Conservation (phyloP, 192 early-diverging fungal species). For the Coemansia sp. region DNA sequence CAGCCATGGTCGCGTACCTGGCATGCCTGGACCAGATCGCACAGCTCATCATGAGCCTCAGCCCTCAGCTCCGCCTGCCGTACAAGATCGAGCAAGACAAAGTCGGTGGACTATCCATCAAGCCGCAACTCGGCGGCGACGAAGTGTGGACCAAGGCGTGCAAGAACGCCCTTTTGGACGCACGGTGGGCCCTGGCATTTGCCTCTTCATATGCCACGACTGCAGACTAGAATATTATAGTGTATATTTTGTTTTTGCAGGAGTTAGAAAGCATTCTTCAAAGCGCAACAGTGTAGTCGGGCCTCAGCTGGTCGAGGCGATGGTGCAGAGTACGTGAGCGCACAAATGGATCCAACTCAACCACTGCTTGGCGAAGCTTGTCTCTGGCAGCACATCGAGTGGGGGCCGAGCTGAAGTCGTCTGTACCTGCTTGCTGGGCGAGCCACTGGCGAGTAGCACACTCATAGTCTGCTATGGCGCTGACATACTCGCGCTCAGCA, state of each 20-base stretch:
- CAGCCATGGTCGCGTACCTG: conserved; percentile 86
- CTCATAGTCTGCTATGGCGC: conserved; percentile 51
- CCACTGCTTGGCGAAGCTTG: conserved; percentile 39
- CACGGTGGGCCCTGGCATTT: conserved; percentile 89
- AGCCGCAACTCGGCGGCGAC: conserved; percentile 86
- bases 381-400: conserved; percentile 33
- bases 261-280: background rate
- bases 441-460: conserved; percentile 57
- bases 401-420: background rate
- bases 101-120: conserved; percentile 82
- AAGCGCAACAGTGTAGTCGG: conserved; percentile 13
- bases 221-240: background rate
- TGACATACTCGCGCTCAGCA: conserved; percentile 31
- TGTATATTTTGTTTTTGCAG: background rate
- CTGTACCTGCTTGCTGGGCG: background rate
- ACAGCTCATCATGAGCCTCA: conserved; percentile 76
- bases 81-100: conserved; percentile 90
- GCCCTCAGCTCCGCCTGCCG: conserved; percentile 77
- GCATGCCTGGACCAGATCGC: conserved; percentile 89
- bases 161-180: conserved; percentile 84
- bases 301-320: conserved; percentile 38
- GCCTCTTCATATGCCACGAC: conserved; percentile 50
- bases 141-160: conserved; percentile 92
- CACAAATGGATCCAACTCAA: conserved; percentile 58
- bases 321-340: conserved; percentile 57